Conservation (phyloP, 768 basidiomycete species). For the Rhodosporidiobolus sp. region DNA sequence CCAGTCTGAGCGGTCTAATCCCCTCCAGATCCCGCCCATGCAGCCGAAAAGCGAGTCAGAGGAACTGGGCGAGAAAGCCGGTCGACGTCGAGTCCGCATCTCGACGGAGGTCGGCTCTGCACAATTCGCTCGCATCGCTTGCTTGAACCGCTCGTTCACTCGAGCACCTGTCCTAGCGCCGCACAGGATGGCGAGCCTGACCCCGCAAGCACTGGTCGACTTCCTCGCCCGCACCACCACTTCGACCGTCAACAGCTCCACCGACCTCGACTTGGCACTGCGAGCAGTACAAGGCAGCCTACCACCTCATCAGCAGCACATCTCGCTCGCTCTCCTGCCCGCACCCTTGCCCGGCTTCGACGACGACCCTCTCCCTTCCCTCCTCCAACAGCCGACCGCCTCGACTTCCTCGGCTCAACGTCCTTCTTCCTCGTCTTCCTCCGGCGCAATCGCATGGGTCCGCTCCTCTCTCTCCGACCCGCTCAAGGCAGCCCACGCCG, state of each 20-base stretch:
- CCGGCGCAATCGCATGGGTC: conserved; percentile 17
- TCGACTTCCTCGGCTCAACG: not conserved
- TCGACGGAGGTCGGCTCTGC: too few relatives aligned
- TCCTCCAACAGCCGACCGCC: conserved; percentile 1
- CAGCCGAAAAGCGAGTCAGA: too few relatives aligned
- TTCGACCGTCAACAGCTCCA: not conserved
- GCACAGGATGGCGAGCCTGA: not conserved
- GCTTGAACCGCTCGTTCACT: not conserved
- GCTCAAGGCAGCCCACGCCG: not conserved
- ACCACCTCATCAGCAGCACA: not conserved
- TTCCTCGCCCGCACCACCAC: conserved; percentile 4
- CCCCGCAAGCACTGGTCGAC: not conserved
- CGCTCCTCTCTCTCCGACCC: conserved; percentile 13
- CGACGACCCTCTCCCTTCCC: conserved; percentile 11
- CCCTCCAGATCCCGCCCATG: too few relatives aligned
- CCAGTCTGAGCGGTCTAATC: too few relatives aligned
- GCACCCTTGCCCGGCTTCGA: conserved; percentile 2
- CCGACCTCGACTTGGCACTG: conserved; percentile 7
- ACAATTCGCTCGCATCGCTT: not conserved
- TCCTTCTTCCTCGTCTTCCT: not conserved
- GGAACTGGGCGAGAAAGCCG: too few relatives aligned
- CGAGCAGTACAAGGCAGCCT: conserved; percentile 10
- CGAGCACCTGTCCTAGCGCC: not conserved
- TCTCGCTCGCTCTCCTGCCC: not conserved
- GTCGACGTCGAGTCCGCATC: too few relatives aligned